Conservation (phyloP, 2,329 filamentous ascomycete species). For the Trichoderma breve region DNA sequence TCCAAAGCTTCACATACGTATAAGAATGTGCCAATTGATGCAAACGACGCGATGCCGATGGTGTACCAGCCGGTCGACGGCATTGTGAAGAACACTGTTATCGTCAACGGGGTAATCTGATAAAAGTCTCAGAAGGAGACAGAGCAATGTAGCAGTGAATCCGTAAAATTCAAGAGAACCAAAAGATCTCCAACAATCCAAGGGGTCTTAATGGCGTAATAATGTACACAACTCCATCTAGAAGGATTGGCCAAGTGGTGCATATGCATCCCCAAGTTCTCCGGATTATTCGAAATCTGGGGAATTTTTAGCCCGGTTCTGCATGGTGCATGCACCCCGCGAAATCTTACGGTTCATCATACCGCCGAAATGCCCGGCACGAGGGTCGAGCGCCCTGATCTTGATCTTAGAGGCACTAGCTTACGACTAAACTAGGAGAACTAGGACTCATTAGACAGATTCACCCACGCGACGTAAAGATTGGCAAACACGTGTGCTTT, state of each 20-base stretch:
- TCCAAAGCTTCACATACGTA: background rate
- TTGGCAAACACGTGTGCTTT: background rate
- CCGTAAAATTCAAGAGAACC: too few relatives aligned
- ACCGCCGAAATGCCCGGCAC: background rate
- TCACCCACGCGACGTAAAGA: fast-evolving
- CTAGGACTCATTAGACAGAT: background rate
- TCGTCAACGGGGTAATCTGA: background rate
- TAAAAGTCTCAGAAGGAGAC: background rate
- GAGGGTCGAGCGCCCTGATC: background rate
- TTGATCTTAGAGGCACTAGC: background rate
- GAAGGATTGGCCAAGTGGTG: background rate
- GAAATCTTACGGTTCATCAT: background rate
- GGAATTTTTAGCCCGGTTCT: background rate
- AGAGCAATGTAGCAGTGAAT: background rate
- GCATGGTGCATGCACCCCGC: background rate
- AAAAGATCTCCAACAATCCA: background rate
- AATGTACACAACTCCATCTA: background rate
- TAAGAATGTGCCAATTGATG: background rate
- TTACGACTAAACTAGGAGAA: background rate
- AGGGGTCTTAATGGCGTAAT: background rate
- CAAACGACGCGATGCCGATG: background rate
- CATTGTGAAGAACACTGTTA: background rate
- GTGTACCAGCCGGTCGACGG: background rate
- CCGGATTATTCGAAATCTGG: background rate
- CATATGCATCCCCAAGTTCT: background rate